phyloP scores from a whole-genome alignment of 495 filamentous ascomycete species.

The Polyplosphaeria fusca region DNA sequence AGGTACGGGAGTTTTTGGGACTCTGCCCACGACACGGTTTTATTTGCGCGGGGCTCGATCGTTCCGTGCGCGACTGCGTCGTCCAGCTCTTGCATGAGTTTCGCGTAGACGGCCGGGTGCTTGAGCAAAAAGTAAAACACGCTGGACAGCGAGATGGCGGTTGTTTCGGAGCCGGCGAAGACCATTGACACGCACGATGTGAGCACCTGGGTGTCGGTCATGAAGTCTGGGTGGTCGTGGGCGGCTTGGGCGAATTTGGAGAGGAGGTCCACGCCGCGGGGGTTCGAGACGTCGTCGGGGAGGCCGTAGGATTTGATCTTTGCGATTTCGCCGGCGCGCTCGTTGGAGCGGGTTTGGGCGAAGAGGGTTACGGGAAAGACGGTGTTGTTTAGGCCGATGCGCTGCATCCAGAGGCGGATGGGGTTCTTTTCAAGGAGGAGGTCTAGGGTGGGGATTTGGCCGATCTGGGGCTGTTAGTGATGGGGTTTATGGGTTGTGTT shows the following conservation, averaged over 20 bases:
- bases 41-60: conserved; percentile 34
- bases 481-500: not conserved
- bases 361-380: conserved; percentile 63
- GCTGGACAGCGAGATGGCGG: conserved; percentile 42
- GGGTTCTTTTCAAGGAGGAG: conserved; percentile 53
- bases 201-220: conserved; percentile 61
- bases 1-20: conserved; percentile 56
- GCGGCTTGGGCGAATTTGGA: conserved; percentile 49
- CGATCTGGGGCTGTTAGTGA: conserved; percentile 33
- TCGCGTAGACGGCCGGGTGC: conserved; percentile 39
- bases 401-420: conserved; percentile 39
- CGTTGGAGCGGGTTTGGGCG: conserved; percentile 54
- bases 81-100: conserved; percentile 45
- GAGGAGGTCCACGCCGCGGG: conserved; percentile 46
- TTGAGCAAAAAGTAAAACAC: conserved; percentile 44
- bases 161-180: conserved; percentile 50
- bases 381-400: conserved; percentile 48
- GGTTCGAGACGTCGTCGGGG: conserved; percentile 32
- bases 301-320: conserved; percentile 40
- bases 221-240: conserved; percentile 56
- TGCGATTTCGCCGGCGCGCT: conserved; percentile 49
- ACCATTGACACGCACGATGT: conserved; percentile 63
- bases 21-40: conserved; percentile 46
- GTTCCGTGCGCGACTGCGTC: conserved; percentile 36
- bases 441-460: conserved; percentile 54